phyloP scores from a whole-genome alignment of 2,329 filamentous ascomycete species.

The Fusarium chaquense region DNA sequence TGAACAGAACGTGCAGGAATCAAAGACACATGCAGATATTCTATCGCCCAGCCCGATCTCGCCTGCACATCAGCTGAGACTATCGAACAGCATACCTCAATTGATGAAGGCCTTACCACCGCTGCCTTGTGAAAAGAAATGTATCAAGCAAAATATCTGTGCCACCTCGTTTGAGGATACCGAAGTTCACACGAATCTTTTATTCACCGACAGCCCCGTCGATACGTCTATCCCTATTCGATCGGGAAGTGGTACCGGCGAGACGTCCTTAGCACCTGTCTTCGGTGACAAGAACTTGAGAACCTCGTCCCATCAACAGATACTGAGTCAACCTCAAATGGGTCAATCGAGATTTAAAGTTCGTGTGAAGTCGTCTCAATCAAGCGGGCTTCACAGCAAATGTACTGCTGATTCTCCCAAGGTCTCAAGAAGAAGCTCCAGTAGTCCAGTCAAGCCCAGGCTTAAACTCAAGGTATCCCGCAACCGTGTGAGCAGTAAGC shows the following conservation, averaged over 20 bases:
- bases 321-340: constrained; percentile 6
- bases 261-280: background rate
- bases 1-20: background rate
- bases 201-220: constrained; percentile 25
- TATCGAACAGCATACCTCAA: constrained; percentile 63
- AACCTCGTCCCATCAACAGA: background rate
- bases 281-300: constrained; percentile 2
- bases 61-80: constrained; percentile 57
- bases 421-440: constrained; percentile 18
- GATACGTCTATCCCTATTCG: constrained; percentile 11
- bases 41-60: constrained; percentile 64
- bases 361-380: constrained; percentile 43
- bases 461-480: constrained; percentile 53
- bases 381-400: constrained; percentile 17
- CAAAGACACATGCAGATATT: constrained; percentile 49
- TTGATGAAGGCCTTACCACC: constrained; percentile 66
- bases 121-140: constrained; percentile 52
- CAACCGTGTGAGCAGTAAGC: constrained; percentile 44
- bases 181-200: constrained; percentile 20
- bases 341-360: constrained; percentile 49
- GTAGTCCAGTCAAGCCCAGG: constrained; percentile 31
- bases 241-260: background rate
- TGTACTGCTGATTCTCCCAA: constrained; percentile 2
- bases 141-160: constrained; percentile 3
- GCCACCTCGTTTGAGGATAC: constrained; percentile 6